Base-by-base conservation (phyloP, 2,329 filamentous ascomycete species). In the Penicillium sp. region DNA sequence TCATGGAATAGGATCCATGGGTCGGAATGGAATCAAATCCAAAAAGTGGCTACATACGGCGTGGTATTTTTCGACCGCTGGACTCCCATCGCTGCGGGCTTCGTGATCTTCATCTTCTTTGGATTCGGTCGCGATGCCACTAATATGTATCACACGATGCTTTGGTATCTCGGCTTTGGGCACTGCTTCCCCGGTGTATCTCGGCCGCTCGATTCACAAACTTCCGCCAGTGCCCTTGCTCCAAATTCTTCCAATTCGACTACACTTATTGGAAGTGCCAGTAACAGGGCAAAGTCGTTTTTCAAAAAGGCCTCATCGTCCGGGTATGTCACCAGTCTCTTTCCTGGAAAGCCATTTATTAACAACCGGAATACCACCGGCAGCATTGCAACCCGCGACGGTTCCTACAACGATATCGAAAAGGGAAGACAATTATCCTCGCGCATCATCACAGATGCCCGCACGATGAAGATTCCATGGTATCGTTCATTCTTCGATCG, bases 121-220 rank as follows among this genome's bases (percentile, higher is more conserved):
- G 85, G 86, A 8, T 78, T 84, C 14, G 85, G 85, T 27, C 74
- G 72, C 24, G 85, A 88, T 61, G 84, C 84, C 0, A 70, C 74
- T 4, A 70, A 73, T 22, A 79, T 82, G 67, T 86, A 86, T 62
- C 73, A 72, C 46, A 66, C 68, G 4, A 71, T 74, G 50, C 61
- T 80, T 40, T 55, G 71, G 22, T 66, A 64, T n/a, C 44, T 79
- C 24, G 77, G 78, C 0, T 55, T 80, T 33, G 66, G 66, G 13
- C 55, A 55, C 36, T 68, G 63, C 41, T 69, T 74, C 50, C 54
- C 67, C 5, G 43, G 53, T 2, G 50, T 70, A 36, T 48, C 42
- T 25, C 58, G 46, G 45, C 64, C 57, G 44, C 18, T 56, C 50
- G 48, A 60, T 48, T 49, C 59, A 4, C 47, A 53, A 14, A 47